Evolutionary conservation across 2,329 filamentous ascomycete species (phyloP), one percentile per base, ranked within the genome.

Genomic region (Xylaria arbuscula): DNA sequence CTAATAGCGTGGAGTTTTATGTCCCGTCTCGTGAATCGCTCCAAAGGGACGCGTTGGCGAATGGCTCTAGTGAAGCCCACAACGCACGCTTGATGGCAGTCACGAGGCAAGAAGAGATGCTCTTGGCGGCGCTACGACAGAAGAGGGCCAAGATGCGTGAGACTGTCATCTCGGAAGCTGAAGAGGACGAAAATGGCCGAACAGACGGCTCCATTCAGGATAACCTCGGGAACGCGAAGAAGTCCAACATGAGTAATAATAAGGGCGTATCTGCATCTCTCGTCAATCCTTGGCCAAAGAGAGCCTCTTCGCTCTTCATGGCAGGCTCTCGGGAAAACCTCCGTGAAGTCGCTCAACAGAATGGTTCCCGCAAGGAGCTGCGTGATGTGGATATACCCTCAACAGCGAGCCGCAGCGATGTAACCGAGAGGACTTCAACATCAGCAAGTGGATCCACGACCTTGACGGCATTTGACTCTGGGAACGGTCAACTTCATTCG

Each of bases 91-190:
- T 88, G 63, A 88, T 89, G 83, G 85, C 86, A 0, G 86, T 89
- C 19, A 88, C 86, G 0, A 82, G 81, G 3, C 86, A 88, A 69
- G 87, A 89, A 68, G 85, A 89, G 76, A 84, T 88, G 81, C 80
- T 89, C 0, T 79, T 89, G 3, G 84, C 87, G 1, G 87, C 87
- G 2, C 80, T 89, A 50, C 82, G 87, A 9, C 82, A 85, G 72
- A 88, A 87, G 79, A 81, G 86, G n/a, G 83, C 86, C 2, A 80
- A 80, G n/a, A 87, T 87, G 83, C 83, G 85, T 1, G 83, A 86
- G 69, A 82, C 81, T 2, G 79, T 83, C 19, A 77, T 83, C 13
- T 78, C 81, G 24, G 82, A 85, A 67, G 78, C 81, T 15, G 82
- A 83, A 36, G 82, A 81, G 38, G 78, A 79, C 17, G 69, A 67